Percentiles rank a stretch among this genome's conserved stretches.
These are phyloP conservation scores for Entomortierella lignicola DNA, from an alignment of 192 early-diverging fungal species.

Conservation along the genomic window DNA sequence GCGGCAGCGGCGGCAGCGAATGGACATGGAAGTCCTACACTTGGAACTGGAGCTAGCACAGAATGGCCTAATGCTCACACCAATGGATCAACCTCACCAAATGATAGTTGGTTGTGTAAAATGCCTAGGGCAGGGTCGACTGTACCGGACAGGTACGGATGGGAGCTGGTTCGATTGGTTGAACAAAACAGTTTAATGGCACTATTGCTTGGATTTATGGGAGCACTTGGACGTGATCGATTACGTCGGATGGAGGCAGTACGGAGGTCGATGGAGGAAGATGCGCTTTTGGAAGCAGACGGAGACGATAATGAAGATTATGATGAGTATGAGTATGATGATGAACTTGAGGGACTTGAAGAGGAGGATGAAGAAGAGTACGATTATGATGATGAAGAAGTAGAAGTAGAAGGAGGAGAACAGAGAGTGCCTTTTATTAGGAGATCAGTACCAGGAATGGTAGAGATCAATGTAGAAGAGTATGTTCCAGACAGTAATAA, in stretches of 20 bases:
- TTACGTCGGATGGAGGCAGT: slow-evolving; percentile 33
- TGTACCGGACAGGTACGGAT: slow-evolving; percentile 50
- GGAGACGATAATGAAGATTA: slow-evolving; percentile 3
- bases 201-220: slow-evolving; percentile 60
- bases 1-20: neutral
- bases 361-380: slow-evolving; percentile 1
- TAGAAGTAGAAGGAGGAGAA: neutral
- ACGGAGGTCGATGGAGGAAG: slow-evolving; percentile 18
- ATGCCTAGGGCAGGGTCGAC: slow-evolving; percentile 39
- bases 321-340: slow-evolving; percentile 1
- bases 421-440: neutral
- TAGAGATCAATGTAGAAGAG: slow-evolving; percentile 4
- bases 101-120: slow-evolving; percentile 46
- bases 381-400: neutral
- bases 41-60: slow-evolving; percentile 11
- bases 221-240: slow-evolving; percentile 38
- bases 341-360: slow-evolving; percentile 15
- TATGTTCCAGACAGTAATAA: neutral
- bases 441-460: neutral
- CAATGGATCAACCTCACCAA: neutral
- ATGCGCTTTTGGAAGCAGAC: slow-evolving; percentile 9
- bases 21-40: slow-evolving; percentile 24
- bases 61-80: slow-evolving; percentile 14
- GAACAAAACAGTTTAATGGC: slow-evolving; percentile 65
- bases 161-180: slow-evolving; percentile 61